Conservation (phyloP, 1,284 basidiomycete genomes). For the Kwoniella shivajii region DNA sequence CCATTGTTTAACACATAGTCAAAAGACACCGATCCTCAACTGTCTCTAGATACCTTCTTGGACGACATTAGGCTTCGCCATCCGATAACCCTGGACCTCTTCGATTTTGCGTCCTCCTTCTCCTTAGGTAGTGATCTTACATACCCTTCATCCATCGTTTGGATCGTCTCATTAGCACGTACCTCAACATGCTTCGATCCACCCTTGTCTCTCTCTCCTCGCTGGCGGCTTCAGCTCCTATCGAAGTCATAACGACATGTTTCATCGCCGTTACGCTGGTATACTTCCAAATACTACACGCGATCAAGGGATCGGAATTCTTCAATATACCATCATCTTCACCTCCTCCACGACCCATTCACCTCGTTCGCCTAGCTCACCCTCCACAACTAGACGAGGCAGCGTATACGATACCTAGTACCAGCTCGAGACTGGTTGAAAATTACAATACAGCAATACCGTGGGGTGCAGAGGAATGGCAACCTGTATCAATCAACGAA, state of each 20-base stretch:
- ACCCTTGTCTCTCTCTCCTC: slow-evolving; percentile 49
- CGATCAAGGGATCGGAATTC: slow-evolving; percentile 67
- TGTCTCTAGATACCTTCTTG: too few relatives aligned
- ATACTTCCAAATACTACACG: slow-evolving; percentile 86
- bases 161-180: background rate
- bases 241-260: slow-evolving; percentile 84
- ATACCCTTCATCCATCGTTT: background rate
- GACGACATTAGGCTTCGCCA: background rate
- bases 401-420: slow-evolving; percentile 23
- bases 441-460: slow-evolving; percentile 16
- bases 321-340: slow-evolving; percentile 41
- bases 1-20: slow-evolving; percentile 14
- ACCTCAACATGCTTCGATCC: slow-evolving; percentile 37
- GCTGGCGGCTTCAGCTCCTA: slow-evolving; percentile 57
- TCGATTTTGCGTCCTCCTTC: background rate
- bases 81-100: background rate
- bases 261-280: slow-evolving; percentile 83
- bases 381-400: slow-evolving; percentile 25
- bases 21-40: too few relatives aligned
- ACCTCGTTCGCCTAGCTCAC: slow-evolving; percentile 44
- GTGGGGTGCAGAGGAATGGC: slow-evolving; percentile 36
- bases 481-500: slow-evolving; percentile 32
- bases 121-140: too few relatives aligned
- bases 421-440: slow-evolving; percentile 14
- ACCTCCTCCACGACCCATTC: slow-evolving; percentile 39